Percentiles rank a stretch among this genome's conserved stretches.
phyloP scores from a whole-genome alignment of 1,139 yeast species.

The Ogataea hybrid region DNA sequence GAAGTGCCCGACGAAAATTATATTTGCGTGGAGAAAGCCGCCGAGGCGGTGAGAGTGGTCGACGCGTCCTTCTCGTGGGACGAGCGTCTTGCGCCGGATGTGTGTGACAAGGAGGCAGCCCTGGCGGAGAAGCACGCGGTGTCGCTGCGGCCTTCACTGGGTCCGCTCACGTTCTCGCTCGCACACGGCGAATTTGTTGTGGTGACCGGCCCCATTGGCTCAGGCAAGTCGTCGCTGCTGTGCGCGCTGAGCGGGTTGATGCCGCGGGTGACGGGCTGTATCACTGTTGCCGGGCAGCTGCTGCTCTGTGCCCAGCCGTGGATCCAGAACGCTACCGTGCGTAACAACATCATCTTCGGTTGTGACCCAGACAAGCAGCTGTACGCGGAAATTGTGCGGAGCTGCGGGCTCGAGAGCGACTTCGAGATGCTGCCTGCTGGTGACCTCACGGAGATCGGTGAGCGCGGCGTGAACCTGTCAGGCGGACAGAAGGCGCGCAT shows the following conservation, averaged over 20 bases:
- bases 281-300: conserved; percentile 44
- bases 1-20: conserved; percentile 26
- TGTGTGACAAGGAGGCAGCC: conserved; percentile 16
- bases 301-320: conserved; percentile 60
- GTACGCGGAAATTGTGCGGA: conserved; percentile 55
- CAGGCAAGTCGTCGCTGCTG: conserved; percentile 67
- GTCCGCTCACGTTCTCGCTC: conserved; percentile 39
- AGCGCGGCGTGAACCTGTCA: conserved; percentile 85
- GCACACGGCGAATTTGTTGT: conserved; percentile 61
- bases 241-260: conserved; percentile 62
- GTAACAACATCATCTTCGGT: conserved; percentile 76
- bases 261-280: conserved; percentile 47
- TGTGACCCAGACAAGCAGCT: conserved; percentile 47
- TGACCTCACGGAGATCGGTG: conserved; percentile 86
- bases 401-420: conserved; percentile 71
- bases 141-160: conserved; percentile 1
- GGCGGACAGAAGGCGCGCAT: conserved; percentile 95
- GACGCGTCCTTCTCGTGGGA: conserved; percentile 45
- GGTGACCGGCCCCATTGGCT: conserved; percentile 69
- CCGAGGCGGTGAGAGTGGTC: conserved; percentile 34
- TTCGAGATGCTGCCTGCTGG: conserved; percentile 74
- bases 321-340: conserved; percentile 82
- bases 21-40: conserved; percentile 11
- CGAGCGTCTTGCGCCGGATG: conserved; percentile 28
- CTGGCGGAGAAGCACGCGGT: conserved; percentile 24